Evolutionary conservation across 139 green algal species (phyloP), one percentile per base, ranked within the genome.

Genomic region (Coccomyxa sp.): DNA sequence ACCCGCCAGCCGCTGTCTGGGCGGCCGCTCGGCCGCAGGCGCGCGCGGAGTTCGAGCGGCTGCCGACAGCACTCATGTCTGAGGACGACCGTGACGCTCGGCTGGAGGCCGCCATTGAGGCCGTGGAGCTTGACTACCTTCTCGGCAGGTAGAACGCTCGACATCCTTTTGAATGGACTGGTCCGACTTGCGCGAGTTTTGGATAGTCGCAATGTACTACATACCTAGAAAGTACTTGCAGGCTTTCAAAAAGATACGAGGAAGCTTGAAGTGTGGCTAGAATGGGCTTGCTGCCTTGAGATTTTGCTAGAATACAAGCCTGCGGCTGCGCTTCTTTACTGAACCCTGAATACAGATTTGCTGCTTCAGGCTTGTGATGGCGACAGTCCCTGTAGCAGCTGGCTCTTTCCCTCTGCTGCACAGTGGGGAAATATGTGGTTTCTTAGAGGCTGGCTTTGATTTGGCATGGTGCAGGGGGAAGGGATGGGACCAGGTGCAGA

Each of bases 121-220:
- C 90, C 0, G 95, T 98, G 74, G 94, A 97, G 82, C 92, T 98
- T 38, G 92, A 95, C 68, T 96, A 98, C 86, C 91, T 98, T 60
- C 84, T 97, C 12, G 83, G 16, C 13, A 81, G 95, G 51, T 91
- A 86, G 16, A 68, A 16, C 10, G 3, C 67, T 1, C 9, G 7
- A 51, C 38, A 51, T 51, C 38, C 38, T 51, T 51, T 51, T n/a
- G 3, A 51, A 51, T 7, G 7, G 38, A 51, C 38, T 51, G 38
- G 38, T 23, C 27, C 67, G 0, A n/a, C 67, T 25, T 0, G 31
- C 28, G 10, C 3, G 11, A 10, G 10, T 10, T 79, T 28, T 51
- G 38, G 38, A 51, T 11, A 51, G 38, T 7, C 13, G 75, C 75
- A 23, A 31, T 79, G 30, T 79, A 79, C 30, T 79, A 10, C 1